Evolutionary conservation across 2,329 filamentous ascomycete species (phyloP), one percentile per base, ranked within the genome.

Genomic region (Dendrostoma leiphaemia): DNA sequence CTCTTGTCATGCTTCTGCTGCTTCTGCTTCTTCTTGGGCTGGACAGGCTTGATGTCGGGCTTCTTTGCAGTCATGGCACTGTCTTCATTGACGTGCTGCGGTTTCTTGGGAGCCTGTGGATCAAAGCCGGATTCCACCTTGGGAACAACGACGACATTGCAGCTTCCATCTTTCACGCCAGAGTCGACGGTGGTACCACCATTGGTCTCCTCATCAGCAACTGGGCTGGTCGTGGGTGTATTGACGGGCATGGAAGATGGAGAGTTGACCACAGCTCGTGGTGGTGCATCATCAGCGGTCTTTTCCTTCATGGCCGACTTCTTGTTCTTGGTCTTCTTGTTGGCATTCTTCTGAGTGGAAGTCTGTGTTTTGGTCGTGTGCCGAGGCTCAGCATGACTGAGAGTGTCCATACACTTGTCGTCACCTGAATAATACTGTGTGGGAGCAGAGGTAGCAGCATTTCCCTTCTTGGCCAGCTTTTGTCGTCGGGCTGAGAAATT

Each of bases 401-500:
- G 2, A 38, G 23, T 37, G 15, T 23, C 21, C 21, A 9, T 13
- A 13, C 38, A 15, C 26, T 52, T 12, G 17, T 21, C 8, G 10
- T 12, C 9, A 24, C 15, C n/a, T 5, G 13, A 15, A 21, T 37
- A 19, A 12, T 24, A 4, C 28, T 28, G 12, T 9, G 21, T 5
- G 21, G n/a, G 15, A 46, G 9, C n/a, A 21, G 38, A 23, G 6
- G 17, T 9, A 13, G 49, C 10, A 6, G 19, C 3, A 2, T 1
- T n/a, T 9, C 5, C 28, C 9, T 10, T 6, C 37, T 52, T 47
- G 19, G 54, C 47, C 19, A 50, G 46, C 21, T 32, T 54, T 24
- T 48, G 43, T 2, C 64, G 56, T 24, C 51, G 55, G 29, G 57
- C 41, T 17, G 58, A 40, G 26, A 59, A 65, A 2, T 59, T 45